Conservation (phyloP, 2,329 filamentous ascomycete species). For the Alternaria alternata region DNA sequence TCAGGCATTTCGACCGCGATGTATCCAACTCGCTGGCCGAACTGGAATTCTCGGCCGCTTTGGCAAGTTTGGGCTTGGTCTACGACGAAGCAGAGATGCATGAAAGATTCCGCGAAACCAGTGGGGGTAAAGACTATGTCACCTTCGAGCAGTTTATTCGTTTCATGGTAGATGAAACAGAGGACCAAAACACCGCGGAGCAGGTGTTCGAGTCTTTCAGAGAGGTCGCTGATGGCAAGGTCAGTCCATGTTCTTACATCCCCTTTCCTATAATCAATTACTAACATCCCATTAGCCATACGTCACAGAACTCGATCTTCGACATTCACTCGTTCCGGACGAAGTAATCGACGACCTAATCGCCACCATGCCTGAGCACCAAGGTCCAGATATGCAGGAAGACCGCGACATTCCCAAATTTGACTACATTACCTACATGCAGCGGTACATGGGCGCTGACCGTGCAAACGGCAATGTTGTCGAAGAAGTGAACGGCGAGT, state of each 20-base stretch:
- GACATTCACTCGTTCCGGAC: conserved; percentile 93
- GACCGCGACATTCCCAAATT: conserved; percentile 87
- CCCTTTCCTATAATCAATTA: neutral
- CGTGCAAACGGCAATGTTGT: conserved; percentile 33
- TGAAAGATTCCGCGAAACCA: conserved; percentile 89
- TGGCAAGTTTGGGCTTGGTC: conserved; percentile 93
- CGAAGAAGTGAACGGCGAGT: conserved; percentile 33
- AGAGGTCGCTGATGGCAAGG: conserved; percentile 96
- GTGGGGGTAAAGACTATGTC: conserved; percentile 77
- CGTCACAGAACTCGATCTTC: conserved; percentile 95
- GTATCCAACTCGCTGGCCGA: conserved; percentile 89
- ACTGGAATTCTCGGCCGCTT: conserved; percentile 92
- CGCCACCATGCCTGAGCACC: conserved; percentile 83
- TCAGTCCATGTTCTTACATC: conserved; percentile 44
- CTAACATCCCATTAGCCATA: conserved; percentile 68
- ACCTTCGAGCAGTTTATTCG: conserved; percentile 99
- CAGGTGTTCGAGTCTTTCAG: conserved; percentile 98
- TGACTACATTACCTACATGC: conserved; percentile 98
- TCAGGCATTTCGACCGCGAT: conserved; percentile 96
- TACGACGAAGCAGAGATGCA: conserved; percentile 99
- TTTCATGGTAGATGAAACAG: conserved; percentile 99
- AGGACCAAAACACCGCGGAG: conserved; percentile 98
- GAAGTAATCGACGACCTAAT: conserved; percentile 95
- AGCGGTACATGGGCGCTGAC: conserved; percentile 64
- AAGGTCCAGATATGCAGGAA: conserved; percentile 83